These are phyloP conservation scores for Mortierella sp. DNA, from an alignment of 371 early-diverging fungal species.

Conservation along the genomic window DNA sequence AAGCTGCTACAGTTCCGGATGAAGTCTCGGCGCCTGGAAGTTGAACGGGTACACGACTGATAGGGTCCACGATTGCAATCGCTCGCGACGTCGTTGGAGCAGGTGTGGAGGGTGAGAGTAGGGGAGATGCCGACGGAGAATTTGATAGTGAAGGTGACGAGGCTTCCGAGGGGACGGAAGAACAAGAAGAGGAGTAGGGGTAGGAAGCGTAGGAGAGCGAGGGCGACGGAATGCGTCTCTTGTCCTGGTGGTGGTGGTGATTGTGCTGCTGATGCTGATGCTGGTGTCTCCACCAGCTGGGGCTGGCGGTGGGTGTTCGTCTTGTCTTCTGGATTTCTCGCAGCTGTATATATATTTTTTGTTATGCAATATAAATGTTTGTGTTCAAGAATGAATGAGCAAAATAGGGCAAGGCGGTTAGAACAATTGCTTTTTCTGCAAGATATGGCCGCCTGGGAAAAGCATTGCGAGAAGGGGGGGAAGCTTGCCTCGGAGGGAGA, in stretches of 20 bases:
- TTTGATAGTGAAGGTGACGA: background rate
- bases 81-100: constrained; percentile 19
- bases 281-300: background rate
- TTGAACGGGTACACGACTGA: constrained; percentile 26
- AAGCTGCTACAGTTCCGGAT: background rate
- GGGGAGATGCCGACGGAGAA: background rate
- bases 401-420: too few species aligned
- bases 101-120: background rate
- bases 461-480: too few species aligned
- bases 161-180: background rate
- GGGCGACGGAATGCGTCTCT: background rate
- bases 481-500: constrained; percentile 31
- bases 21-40: constrained; percentile 2
- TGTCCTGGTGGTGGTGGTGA: background rate
- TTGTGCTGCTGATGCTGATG: background rate
- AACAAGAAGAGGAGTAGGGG: background rate
- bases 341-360: background rate
- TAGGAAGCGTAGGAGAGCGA: constrained; percentile 8
- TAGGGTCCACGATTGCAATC: constrained; percentile 38
- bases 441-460: too few species aligned
- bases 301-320: background rate
- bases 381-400: background rate
- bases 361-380: background rate
- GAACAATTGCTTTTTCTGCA: too few species aligned
- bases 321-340: constrained; percentile 1